A percentile compares a stretch with the other conserved stretches of the same genome.
phyloP scores from a whole-genome alignment of 2,329 filamentous ascomycete genomes.

The Ustulina deusta region DNA sequence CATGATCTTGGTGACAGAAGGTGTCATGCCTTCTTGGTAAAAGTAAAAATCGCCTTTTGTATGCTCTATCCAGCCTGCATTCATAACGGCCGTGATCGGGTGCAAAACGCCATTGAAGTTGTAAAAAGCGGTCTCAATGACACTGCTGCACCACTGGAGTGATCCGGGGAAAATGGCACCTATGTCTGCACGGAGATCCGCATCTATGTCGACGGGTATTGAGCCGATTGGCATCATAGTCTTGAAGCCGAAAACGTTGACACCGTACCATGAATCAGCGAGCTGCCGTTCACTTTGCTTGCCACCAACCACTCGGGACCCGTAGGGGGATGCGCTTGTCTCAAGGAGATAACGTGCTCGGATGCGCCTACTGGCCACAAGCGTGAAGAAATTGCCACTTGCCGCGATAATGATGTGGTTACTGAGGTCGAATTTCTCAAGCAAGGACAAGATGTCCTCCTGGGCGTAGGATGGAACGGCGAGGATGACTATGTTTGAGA shows the following conservation, averaged over 20 bases:
- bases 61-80: constrained; percentile 37
- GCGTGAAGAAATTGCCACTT: constrained; percentile 39
- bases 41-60: constrained; percentile 39
- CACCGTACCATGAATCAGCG: constrained; percentile 16
- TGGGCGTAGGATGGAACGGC: constrained; percentile 37
- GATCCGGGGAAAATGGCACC: constrained; percentile 25
- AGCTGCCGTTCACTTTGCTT: constrained; percentile 14
- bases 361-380: constrained; percentile 30
- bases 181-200: constrained; percentile 23
- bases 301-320: constrained; percentile 32
- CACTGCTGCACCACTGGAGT: constrained; percentile 38
- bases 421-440: constrained; percentile 29
- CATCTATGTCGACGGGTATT: constrained; percentile 26
- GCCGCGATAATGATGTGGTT: constrained; percentile 33
- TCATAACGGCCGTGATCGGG: constrained; percentile 37
- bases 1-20: constrained; percentile 37
- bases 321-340: constrained; percentile 35
- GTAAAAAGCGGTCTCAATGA: constrained; percentile 35
- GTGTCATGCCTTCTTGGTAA: constrained; percentile 38
- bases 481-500: constrained; percentile 32
- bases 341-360: constrained; percentile 35
- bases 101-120: constrained; percentile 40
- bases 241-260: constrained; percentile 36
- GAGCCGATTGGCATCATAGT: constrained; percentile 34
- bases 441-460: constrained; percentile 30